These are phyloP conservation scores for Calocybe gangraenosa DNA, from an alignment of 768 basidiomycete genomes.

Conservation along the genomic window DNA sequence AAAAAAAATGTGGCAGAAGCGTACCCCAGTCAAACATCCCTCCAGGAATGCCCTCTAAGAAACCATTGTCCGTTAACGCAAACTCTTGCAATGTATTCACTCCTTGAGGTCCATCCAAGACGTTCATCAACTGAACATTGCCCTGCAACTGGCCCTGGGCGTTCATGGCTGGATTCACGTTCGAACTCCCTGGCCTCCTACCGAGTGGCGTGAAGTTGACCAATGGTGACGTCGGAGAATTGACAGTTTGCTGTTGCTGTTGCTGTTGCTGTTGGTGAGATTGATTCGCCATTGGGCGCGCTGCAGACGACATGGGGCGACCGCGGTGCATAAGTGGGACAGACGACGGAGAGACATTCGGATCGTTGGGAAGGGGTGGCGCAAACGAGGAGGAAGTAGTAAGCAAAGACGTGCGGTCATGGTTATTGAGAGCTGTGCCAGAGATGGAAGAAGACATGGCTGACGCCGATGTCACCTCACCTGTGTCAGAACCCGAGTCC, in stretches of 20 bases:
- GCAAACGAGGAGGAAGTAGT: conserved; percentile 33
- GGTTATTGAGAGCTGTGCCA: conserved; percentile 29
- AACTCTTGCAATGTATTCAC: conserved; percentile 56
- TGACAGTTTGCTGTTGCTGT: conserved; percentile 9
- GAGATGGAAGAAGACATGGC: conserved; percentile 19
- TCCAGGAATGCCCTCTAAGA: conserved; percentile 76
- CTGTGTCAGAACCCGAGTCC: conserved; percentile 42
- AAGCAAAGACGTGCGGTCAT: conserved; percentile 27
- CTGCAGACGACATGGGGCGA: conserved; percentile 20
- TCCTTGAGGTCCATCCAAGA: conserved; percentile 58
- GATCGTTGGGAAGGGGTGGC: conserved; percentile 25
- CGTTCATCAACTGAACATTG: conserved; percentile 76
- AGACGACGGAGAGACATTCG: conserved; percentile 9
- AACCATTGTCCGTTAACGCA: conserved; percentile 61
- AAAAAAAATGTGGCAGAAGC: conserved; percentile 12
- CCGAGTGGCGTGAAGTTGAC: conserved; percentile 55
- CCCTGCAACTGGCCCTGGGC: conserved; percentile 32
- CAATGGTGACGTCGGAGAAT: conserved; percentile 33
- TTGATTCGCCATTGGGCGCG: conserved; percentile 23
- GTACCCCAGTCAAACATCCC: conserved; percentile 87
- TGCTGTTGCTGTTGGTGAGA: conserved; percentile 11
- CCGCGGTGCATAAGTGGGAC: conserved; percentile 15
- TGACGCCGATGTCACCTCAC: conserved; percentile 22
- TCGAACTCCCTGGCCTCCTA: conserved; percentile 36
- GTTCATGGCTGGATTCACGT: conserved; percentile 79